phyloP scores from a whole-genome alignment of 805 yeast genomes.

The Sugiyamaella floridensis region DNA sequence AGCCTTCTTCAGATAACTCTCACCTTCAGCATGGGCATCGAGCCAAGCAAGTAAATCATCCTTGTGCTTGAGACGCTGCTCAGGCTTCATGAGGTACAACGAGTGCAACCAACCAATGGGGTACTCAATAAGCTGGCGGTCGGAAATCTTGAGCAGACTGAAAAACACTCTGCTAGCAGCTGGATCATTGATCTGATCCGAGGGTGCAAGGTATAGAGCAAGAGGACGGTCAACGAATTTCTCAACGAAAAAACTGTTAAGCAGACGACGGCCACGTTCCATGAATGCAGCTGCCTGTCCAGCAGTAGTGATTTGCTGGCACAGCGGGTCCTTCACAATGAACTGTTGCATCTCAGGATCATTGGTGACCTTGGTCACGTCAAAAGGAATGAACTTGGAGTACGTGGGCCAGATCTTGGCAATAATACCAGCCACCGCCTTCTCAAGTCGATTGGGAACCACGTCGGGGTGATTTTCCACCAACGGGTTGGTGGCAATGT shows the following conservation, averaged over 20 bases:
- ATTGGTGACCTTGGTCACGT: conserved; percentile 23
- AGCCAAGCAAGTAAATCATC: conserved; percentile 19
- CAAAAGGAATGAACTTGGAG: conserved; percentile 20
- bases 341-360: conserved; percentile 22
- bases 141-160: conserved; percentile 16
- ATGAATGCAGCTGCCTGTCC: conserved; percentile 30
- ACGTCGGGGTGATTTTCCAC: conserved; percentile 22
- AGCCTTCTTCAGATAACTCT: background rate
- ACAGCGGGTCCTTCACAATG: conserved; percentile 24
- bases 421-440: conserved; percentile 22
- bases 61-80: conserved; percentile 10
- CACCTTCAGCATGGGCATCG: conserved; percentile 12
- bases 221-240: conserved; percentile 31
- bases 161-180: conserved; percentile 20
- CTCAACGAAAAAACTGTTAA: conserved; percentile 24
- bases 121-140: conserved; percentile 19
- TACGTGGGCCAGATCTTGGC: conserved; percentile 25
- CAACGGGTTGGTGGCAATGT: conserved; percentile 30
- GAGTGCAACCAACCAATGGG: conserved; percentile 21
- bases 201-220: conserved; percentile 29
- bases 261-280: conserved; percentile 30
- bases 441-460: conserved; percentile 24
- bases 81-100: conserved; percentile 9
- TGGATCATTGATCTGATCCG: conserved; percentile 16
- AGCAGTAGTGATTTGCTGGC: conserved; percentile 25